Percentiles rank a stretch among this genome's conserved stretches.
Conservation (phyloP, 306 rosid genomes). For the Trifolium fragiferum region DNA sequence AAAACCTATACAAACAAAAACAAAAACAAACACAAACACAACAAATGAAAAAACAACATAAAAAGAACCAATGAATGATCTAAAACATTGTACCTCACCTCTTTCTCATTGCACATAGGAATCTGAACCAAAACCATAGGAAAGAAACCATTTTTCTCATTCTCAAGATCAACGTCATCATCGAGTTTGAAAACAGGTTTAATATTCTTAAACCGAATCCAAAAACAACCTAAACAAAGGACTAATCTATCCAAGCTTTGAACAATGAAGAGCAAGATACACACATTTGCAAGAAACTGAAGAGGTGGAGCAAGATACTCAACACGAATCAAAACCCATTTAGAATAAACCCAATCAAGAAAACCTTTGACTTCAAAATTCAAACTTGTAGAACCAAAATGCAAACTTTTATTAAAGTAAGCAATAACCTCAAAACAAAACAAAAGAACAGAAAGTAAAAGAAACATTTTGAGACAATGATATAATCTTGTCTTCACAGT, state of each 20-base stretch:
- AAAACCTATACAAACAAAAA: slow-evolving; percentile 60
- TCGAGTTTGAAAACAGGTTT: slow-evolving; percentile 62
- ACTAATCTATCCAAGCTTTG: slow-evolving; percentile 83
- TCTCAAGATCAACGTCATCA: slow-evolving; percentile 60
- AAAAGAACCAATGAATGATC: not conserved
- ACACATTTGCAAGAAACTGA: slow-evolving; percentile 73
- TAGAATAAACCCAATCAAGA: slow-evolving; percentile 68
- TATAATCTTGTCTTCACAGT: slow-evolving; percentile 60
- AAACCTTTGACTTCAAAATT: slow-evolving; percentile 59
- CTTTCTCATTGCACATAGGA: slow-evolving; percentile 93
- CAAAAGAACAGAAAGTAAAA: slow-evolving; percentile 60
- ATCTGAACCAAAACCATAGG: slow-evolving; percentile 96
- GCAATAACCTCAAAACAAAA: slow-evolving; percentile 76
- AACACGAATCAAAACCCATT: slow-evolving; percentile 78
- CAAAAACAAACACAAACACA: slow-evolving; percentile 18
- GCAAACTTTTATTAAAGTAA: slow-evolving; percentile 75
- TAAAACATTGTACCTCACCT: slow-evolving; percentile 48
- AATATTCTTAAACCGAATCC: slow-evolving; percentile 79
- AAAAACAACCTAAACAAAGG: slow-evolving; percentile 88
- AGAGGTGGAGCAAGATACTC: slow-evolving; percentile 89
- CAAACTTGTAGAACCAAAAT: slow-evolving; percentile 60
- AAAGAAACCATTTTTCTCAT: slow-evolving; percentile 71
- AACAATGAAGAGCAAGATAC: slow-evolving; percentile 70
- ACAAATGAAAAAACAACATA: not conserved
- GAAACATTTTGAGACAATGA: slow-evolving; percentile 59